Percentiles rank a stretch among this genome's conserved stretches.
phyloP scores from a whole-genome alignment of 352 stramenopile species.

The Blastocystis sp. region DNA sequence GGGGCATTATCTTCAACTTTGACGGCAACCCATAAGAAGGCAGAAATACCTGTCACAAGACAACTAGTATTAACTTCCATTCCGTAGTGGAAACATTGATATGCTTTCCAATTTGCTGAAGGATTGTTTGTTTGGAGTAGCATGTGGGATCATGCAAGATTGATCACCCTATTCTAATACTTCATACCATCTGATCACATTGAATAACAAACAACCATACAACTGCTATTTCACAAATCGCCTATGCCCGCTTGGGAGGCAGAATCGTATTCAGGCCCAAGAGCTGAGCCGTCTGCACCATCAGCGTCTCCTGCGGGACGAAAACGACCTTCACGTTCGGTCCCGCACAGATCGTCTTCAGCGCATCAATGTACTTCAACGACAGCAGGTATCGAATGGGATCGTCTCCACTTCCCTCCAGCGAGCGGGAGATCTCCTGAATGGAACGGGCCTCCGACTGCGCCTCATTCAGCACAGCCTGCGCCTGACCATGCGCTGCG shows the following conservation, averaged over 20 bases:
- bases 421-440: constrained; percentile 59
- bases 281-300: constrained; percentile 59
- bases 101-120: no score
- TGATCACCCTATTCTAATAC: no score
- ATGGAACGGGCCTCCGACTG: constrained; percentile 58
- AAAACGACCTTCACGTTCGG: constrained; percentile 58
- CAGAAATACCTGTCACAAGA: no score
- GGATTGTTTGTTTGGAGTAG: no score
- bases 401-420: constrained; percentile 58
- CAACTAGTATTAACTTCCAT: no score
- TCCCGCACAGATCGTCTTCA: constrained; percentile 54
- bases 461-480: constrained; percentile 61
- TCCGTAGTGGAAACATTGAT: no score
- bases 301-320: constrained; percentile 60
- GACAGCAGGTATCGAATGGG: constrained; percentile 60
- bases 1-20: no score
- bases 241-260: not conserved
- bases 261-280: constrained; percentile 60
- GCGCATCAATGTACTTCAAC: constrained; percentile 62
- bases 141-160: no score
- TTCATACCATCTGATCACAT: not conserved
- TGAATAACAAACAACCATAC: not conserved
- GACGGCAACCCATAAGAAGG: no score
- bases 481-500: constrained; percentile 60
- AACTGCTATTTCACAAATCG: no score